Evolutionary conservation across 2,329 filamentous ascomycete genomes (phyloP).

Genomic region (Monosporascus sp.): DNA sequence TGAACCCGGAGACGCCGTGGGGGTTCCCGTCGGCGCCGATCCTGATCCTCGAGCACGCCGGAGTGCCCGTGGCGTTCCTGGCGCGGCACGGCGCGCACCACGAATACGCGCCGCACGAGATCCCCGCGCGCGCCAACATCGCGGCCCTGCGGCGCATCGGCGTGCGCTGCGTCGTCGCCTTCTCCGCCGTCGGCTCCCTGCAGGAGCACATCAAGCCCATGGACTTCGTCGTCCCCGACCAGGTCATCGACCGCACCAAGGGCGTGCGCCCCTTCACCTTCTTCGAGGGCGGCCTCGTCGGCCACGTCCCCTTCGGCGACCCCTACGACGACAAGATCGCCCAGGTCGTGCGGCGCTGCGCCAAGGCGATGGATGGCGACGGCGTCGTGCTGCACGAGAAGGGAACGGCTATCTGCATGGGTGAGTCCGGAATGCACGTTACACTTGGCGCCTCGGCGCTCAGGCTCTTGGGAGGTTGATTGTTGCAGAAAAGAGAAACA

Average conservation of each 20-base stretch:
- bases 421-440: constrained; percentile 39
- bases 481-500: neutral
- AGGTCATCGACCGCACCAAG: constrained; percentile 96
- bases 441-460: too few relatives aligned
- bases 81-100: constrained; percentile 88
- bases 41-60: constrained; percentile 81
- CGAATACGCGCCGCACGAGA: constrained; percentile 86
- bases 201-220: constrained; percentile 90
- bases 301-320: constrained; percentile 92
- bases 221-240: constrained; percentile 94
- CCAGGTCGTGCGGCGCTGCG: constrained; percentile 72
- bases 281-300: constrained; percentile 87
- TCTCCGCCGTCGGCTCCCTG: constrained; percentile 89
- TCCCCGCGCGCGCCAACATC: constrained; percentile 93
- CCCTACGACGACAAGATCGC: constrained; percentile 82
- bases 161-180: constrained; percentile 86
- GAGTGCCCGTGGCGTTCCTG: constrained; percentile 82
- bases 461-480: neutral
- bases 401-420: constrained; percentile 88
- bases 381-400: constrained; percentile 78
- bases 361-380: constrained; percentile 70
- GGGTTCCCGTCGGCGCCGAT: constrained; percentile 72
- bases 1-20: constrained; percentile 83
- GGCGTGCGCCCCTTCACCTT: constrained; percentile 92
- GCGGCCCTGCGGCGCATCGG: constrained; percentile 90